Conservation (phyloP, 352 stramenopile species). For the Globisporangium polare region DNA sequence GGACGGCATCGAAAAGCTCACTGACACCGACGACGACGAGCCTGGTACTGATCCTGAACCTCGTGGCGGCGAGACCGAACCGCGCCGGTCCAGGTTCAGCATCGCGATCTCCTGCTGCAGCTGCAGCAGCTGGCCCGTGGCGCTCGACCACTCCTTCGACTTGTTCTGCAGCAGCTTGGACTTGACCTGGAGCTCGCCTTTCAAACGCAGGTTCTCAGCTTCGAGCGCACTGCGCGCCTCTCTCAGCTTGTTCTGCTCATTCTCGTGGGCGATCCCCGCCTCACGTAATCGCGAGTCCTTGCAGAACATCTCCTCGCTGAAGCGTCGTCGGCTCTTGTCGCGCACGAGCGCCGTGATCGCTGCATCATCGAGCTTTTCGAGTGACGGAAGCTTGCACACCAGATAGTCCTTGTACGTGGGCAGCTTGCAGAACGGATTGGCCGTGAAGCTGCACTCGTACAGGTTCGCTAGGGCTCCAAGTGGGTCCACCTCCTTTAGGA, state of each 20-base stretch:
- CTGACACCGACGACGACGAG: not conserved
- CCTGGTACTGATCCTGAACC: not conserved
- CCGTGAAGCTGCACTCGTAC: slow-evolving; percentile 47
- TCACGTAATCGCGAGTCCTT: slow-evolving; percentile 53
- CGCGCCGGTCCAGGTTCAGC: slow-evolving; percentile 58
- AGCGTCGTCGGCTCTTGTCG: slow-evolving; percentile 62
- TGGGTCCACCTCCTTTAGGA: slow-evolving; percentile 65
- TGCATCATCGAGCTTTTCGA: slow-evolving; percentile 60
- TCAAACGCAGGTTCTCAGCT: slow-evolving; percentile 67
- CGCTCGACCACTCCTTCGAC: slow-evolving; percentile 74
- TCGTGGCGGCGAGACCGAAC: not conserved
- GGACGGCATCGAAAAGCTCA: not conserved
- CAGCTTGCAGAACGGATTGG: slow-evolving; percentile 73
- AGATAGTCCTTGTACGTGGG: slow-evolving; percentile 76
- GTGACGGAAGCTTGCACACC: slow-evolving; percentile 50
- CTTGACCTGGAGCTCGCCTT: slow-evolving; percentile 76
- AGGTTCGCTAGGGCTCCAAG: slow-evolving; percentile 60
- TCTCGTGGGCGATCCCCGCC: slow-evolving; percentile 34
- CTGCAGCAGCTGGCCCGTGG: slow-evolving; percentile 70
- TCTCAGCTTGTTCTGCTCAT: slow-evolving; percentile 51
- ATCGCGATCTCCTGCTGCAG: slow-evolving; percentile 81
- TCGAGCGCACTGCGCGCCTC: slow-evolving; percentile 57
- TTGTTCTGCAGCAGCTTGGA: slow-evolving; percentile 83
- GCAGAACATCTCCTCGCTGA: slow-evolving; percentile 50
- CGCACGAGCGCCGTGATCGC: slow-evolving; percentile 38